phyloP scores from a whole-genome alignment of 2,329 filamentous ascomycete genomes.

The Hypoxylon sp. region DNA sequence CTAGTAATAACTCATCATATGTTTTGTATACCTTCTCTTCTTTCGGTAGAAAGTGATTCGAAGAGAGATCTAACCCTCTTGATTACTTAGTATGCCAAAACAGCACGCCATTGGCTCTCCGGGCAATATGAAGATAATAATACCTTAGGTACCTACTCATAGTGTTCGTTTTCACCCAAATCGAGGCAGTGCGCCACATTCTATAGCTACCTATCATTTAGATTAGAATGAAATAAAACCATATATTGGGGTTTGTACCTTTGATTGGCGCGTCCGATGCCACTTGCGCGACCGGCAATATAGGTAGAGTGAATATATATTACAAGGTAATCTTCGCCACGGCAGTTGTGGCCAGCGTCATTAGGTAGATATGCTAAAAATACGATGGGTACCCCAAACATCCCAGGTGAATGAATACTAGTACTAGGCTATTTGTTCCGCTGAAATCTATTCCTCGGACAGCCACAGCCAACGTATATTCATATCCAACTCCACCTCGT shows the following conservation, averaged over 20 bases:
- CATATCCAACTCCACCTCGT: slow-evolving; percentile 1
- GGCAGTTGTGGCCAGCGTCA: slow-evolving; percentile 30
- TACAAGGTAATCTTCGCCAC: slow-evolving; percentile 19
- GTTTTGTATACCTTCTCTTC: not conserved
- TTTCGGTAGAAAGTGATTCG: not conserved
- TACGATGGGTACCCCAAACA: not conserved
- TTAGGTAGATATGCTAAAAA: slow-evolving; percentile 4
- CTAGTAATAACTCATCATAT: not conserved
- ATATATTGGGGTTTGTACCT: not conserved
- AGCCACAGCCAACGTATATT: slow-evolving; percentile 4
- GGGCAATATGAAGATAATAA: not conserved
- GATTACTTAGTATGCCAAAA: not conserved
- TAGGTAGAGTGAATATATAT: slow-evolving; percentile 41
- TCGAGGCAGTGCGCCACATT: not conserved
- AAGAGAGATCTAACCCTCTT: not conserved
- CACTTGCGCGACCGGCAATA: slow-evolving; percentile 27
- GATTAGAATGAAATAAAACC: slow-evolving; percentile 13
- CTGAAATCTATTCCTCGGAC: slow-evolving; percentile 1
- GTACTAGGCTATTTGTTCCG: not conserved
- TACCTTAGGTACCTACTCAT: not conserved
- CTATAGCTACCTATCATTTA: slow-evolving; percentile 22
- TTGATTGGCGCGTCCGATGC: slow-evolving; percentile 33
- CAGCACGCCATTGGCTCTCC: not conserved
- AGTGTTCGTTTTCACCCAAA: not conserved
- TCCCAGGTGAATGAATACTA: not conserved